Evolutionary conservation across 805 yeast genomes (phyloP), one percentile per base, ranked within the genome.

Genomic region (Saccharomycopsis schoenii): DNA sequence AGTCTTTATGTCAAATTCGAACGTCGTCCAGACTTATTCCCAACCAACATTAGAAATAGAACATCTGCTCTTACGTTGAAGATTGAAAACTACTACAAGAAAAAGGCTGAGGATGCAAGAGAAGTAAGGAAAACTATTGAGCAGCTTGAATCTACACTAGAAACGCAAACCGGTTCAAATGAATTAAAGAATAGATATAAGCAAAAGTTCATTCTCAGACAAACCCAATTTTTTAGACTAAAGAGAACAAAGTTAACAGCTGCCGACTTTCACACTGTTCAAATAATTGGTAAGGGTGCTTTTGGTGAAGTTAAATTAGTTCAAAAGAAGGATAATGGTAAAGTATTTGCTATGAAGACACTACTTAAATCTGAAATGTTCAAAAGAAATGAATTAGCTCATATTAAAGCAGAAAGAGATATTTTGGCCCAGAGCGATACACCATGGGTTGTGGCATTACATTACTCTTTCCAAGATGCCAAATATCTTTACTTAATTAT

Each of bases 271-370:
- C 82, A 78, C 61, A 91, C 97, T 1, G 96, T 91, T 60, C 90
- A 90, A 73, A 97, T 64, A 14, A 82, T 84, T 66, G 99, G 99
- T 57, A 94, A 94, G 72, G 99, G 99, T 65, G 97, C 99, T 0
- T 94, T 94, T 76, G 99, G 99, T 64, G 97, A 91, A 70, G 99
- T 94, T 41, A 81, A 97, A 64, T 77, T 94, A 59, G 98, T 94
- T 14, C 97, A 94, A 70, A 93, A 92, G 77, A 80, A 77, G 59
- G 99, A 94, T 73, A 87, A 94, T 0, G 96, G 97, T 68, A 86
- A 88, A 73, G 92, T 88, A 41, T 91, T 85, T 76, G 97, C 96
- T 57, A 94, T 89, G 99, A 91, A 91, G 74, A 92, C 97, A 2
- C 80, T 87, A 68, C 80, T 86, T 70, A 94, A 89, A 73, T 81